These are phyloP conservation scores for Ajuga chamaepitys DNA, from an alignment of 257 asterid genomes.

Conservation along the genomic window DNA sequence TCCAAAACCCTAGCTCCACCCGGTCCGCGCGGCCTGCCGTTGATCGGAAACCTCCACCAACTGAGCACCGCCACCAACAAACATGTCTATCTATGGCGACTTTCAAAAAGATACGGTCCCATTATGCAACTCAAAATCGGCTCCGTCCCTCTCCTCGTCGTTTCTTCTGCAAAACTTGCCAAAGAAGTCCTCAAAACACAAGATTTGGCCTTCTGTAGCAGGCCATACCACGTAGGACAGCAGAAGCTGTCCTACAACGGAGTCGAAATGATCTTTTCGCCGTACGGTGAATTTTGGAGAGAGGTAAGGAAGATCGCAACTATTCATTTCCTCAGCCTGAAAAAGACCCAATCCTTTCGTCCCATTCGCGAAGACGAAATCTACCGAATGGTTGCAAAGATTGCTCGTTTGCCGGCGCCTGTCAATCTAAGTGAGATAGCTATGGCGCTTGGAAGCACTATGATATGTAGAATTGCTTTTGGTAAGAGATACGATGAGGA, in stretches of 20 bases:
- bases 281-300: slow-evolving; percentile 7
- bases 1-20: background rate
- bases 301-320: slow-evolving; percentile 10
- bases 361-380: slow-evolving; percentile 15
- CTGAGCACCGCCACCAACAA: background rate
- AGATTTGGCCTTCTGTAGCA: slow-evolving; percentile 8
- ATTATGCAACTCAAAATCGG: slow-evolving; percentile 11
- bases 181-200: slow-evolving; percentile 16
- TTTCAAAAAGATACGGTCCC: slow-evolving; percentile 14
- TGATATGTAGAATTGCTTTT: background rate
- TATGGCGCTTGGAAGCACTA: background rate
- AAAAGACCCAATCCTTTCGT: slow-evolving; percentile 4
- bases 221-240: slow-evolving; percentile 5
- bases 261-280: slow-evolving; percentile 4
- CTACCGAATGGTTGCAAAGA: background rate
- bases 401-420: background rate
- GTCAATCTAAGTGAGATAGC: background rate
- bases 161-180: slow-evolving; percentile 8
- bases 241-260: slow-evolving; percentile 1
- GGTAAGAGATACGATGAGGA: slow-evolving; percentile 4
- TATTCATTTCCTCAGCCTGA: slow-evolving; percentile 5
- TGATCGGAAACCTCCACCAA: slow-evolving; percentile 26
- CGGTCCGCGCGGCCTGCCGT: slow-evolving; percentile 8
- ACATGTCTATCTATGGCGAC: background rate
- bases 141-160: background rate